These are phyloP conservation scores for Panaeolus cyanescens DNA, from an alignment of 768 basidiomycete genomes.

Conservation along the genomic window DNA sequence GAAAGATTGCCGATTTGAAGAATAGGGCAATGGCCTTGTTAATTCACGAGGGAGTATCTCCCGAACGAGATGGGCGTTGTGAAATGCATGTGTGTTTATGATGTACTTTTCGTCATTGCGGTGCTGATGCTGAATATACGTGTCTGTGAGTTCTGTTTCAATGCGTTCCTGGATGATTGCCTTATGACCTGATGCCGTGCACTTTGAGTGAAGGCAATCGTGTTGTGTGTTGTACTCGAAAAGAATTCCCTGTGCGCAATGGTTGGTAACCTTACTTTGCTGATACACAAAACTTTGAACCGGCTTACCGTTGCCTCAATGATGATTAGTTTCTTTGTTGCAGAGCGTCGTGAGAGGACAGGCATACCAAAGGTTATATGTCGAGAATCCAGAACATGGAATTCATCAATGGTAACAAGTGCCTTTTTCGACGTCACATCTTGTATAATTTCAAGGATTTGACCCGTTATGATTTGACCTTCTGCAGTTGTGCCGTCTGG, in stretches of 20 bases:
- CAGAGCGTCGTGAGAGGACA: conserved; percentile 8
- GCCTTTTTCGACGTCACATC: not conserved
- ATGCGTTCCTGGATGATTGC: conserved; percentile 8
- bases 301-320: too few relatives aligned
- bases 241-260: conserved; percentile 4
- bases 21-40: not conserved
- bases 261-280: too few relatives aligned
- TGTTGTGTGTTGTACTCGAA: conserved; percentile 12
- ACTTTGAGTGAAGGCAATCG: conserved; percentile 7
- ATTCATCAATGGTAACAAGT: conserved; percentile 14
- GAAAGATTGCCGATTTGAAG: not conserved
- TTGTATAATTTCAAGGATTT: conserved; percentile 18
- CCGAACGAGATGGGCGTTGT: conserved; percentile 17
- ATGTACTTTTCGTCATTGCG: conserved; percentile 11
- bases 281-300: too few relatives aligned
- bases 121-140: conserved; percentile 9
- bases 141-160: conserved; percentile 5
- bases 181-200: conserved; percentile 5
- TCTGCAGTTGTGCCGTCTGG: too few relatives aligned
- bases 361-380: conserved; percentile 17
- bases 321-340: too few relatives aligned
- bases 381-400: conserved; percentile 8
- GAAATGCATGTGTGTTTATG: conserved; percentile 20
- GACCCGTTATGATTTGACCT: conserved; percentile 7
- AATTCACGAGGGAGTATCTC: not conserved